Conservation (phyloP, 352 stramenopile genomes). For the Phytophthora citrophthora region DNA sequence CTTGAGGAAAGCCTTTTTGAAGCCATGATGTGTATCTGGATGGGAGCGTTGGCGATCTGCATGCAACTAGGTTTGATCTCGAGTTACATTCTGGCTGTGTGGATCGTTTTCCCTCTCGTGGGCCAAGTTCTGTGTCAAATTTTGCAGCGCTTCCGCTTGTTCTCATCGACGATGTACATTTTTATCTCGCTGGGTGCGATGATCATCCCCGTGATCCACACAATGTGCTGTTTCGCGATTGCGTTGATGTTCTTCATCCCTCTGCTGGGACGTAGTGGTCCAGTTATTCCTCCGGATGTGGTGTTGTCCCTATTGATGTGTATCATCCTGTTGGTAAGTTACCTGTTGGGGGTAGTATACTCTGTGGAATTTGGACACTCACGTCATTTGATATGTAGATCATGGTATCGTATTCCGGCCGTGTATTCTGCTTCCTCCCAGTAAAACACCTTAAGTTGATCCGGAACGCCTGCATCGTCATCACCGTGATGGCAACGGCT, state of each 20-base stretch:
- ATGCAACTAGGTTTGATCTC: conserved; percentile 57
- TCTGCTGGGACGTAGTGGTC: conserved; percentile 67
- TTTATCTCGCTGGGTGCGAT: conserved; percentile 53
- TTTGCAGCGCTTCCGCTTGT: conserved; percentile 43
- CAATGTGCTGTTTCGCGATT: conserved; percentile 56
- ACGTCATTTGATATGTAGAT: conserved; percentile 33
- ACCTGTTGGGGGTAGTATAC: neutral
- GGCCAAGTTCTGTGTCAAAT: conserved; percentile 52
- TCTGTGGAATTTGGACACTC: no score
- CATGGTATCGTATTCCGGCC: conserved; percentile 58
- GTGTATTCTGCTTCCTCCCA: conserved; percentile 78
- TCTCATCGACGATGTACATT: conserved; percentile 55
- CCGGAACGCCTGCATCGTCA: conserved; percentile 46
- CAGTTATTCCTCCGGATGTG: conserved; percentile 60
- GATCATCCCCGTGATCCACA: conserved; percentile 69
- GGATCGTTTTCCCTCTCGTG: conserved; percentile 66
- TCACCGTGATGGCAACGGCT: conserved; percentile 43
- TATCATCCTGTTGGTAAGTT: conserved; percentile 53
- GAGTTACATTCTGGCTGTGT: conserved; percentile 66
- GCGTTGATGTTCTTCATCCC: conserved; percentile 81
- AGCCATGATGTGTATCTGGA: conserved; percentile 55
- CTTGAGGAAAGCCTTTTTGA: conserved; percentile 74
- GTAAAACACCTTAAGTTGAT: conserved; percentile 44
- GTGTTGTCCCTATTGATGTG: conserved; percentile 58
- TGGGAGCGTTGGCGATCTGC: conserved; percentile 40